These are phyloP conservation scores for Penicillium paneum DNA, from an alignment of 2,329 filamentous ascomycete species.

Conservation along the genomic window DNA sequence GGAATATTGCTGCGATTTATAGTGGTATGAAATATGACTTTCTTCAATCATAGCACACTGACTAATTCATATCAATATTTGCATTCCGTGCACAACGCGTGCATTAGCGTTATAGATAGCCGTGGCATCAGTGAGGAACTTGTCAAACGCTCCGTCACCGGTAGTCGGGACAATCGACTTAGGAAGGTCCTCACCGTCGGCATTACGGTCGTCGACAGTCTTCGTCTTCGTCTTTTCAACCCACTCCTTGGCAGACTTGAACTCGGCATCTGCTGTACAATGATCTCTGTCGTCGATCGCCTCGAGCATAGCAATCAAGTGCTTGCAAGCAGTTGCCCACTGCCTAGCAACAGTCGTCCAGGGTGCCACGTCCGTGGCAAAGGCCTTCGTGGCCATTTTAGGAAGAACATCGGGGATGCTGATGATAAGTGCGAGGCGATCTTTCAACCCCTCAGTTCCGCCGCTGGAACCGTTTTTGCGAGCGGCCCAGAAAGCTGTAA, in stretches of 20 bases:
- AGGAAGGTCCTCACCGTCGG: neutral
- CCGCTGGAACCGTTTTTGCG: neutral
- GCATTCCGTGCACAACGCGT: neutral
- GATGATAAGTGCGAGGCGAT: neutral
- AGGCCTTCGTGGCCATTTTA: neutral
- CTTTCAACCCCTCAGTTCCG: neutral
- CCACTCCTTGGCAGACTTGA: slow-evolving; percentile 14
- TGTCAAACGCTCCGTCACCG: neutral
- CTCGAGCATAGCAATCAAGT: neutral
- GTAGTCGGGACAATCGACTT: neutral
- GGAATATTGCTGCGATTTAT: neutral
- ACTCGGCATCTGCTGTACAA: slow-evolving; percentile 15
- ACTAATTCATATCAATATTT: neutral
- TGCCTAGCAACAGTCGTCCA: neutral
- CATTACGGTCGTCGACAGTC: slow-evolving; percentile 16
- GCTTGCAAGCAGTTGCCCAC: neutral
- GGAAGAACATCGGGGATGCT: neutral
- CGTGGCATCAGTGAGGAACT: neutral
- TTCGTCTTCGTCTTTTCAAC: slow-evolving; percentile 19
- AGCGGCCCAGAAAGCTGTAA: neutral
- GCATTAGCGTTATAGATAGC: neutral
- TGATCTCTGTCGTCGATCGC: neutral
- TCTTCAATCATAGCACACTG: neutral
- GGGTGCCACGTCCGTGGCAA: neutral
- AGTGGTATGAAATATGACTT: neutral